A percentile compares a stretch with the other conserved stretches of the same genome.
Evolutionary conservation across 495 filamentous ascomycete species (phyloP).

Genomic region (Tricharina praecox): DNA sequence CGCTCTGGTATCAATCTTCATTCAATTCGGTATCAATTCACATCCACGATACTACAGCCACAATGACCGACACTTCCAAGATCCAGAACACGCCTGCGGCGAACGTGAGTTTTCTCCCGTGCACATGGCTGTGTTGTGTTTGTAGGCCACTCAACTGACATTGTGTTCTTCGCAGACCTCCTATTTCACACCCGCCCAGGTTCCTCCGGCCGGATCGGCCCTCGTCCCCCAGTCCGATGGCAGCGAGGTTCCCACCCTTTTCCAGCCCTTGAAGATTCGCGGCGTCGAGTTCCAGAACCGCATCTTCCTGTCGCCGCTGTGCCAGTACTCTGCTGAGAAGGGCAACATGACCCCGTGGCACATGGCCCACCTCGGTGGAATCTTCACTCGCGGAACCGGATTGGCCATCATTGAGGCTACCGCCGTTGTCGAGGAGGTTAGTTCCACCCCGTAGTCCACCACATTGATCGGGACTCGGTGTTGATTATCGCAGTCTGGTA

Average conservation of each 20-base stretch:
- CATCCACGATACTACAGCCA: no score
- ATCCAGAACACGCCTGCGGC: no score
- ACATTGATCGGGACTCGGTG: no score
- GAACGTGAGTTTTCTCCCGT: no score
- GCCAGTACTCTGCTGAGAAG: conserved; percentile 51
- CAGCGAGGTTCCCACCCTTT: conserved; percentile 37
- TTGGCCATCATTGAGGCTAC: conserved; percentile 59
- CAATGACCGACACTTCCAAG: no score
- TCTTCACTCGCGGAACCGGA: conserved; percentile 48
- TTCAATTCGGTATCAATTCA: no score
- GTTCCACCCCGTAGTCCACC: no score
- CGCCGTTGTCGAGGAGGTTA: conserved; percentile 41
- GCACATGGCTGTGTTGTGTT: no score
- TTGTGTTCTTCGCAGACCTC: conserved; percentile 20
- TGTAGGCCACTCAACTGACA: no score
- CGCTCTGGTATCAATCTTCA: no score
- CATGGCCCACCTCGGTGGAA: conserved; percentile 34
- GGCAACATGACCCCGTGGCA: conserved; percentile 50
- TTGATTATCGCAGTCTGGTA: conserved; percentile 43
- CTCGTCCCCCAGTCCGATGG: conserved; percentile 29
- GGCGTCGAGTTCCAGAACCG: conserved; percentile 57
- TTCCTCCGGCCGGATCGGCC: conserved; percentile 38
- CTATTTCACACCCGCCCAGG: conserved; percentile 45
- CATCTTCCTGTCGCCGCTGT: conserved; percentile 40
- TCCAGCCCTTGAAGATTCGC: conserved; percentile 48